phyloP scores from a whole-genome alignment of 306 rosid genomes.

The Pterocarpus santalinus region DNA sequence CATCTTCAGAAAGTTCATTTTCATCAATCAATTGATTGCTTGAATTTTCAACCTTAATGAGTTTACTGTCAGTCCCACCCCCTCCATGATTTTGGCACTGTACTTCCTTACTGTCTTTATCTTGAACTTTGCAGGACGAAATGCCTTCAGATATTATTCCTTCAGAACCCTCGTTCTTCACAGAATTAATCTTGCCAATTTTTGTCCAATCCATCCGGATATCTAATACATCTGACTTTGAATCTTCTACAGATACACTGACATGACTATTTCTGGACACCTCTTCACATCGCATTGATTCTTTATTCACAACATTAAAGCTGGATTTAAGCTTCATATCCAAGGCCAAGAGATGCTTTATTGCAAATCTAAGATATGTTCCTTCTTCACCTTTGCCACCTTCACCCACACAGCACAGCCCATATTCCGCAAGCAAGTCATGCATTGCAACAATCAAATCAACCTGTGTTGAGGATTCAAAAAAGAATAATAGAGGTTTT shows the following conservation, averaged over 20 bases:
- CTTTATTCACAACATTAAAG: constrained; percentile 60
- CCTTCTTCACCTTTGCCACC: constrained; percentile 91
- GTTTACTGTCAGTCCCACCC: constrained; percentile 57
- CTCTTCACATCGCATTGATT: constrained; percentile 59
- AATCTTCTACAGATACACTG: constrained; percentile 59
- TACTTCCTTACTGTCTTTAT: constrained; percentile 59
- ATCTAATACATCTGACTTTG: constrained; percentile 56
- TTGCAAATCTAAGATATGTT: constrained; percentile 91
- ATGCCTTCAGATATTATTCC: constrained; percentile 54
- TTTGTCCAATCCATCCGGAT: constrained; percentile 54
- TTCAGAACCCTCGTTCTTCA: constrained; percentile 58
- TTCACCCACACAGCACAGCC: constrained; percentile 90
- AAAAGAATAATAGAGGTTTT: constrained; percentile 36
- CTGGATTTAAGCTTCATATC: constrained; percentile 89
- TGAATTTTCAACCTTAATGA: constrained; percentile 55
- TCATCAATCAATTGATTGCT: constrained; percentile 62
- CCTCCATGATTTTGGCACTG: constrained; percentile 57
- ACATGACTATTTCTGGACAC: constrained; percentile 58
- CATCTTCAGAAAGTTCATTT: constrained; percentile 79
- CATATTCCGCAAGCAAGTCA: constrained; percentile 93
- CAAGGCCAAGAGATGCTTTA: constrained; percentile 91
- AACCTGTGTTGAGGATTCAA: constrained; percentile 65
- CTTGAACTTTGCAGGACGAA: constrained; percentile 54
- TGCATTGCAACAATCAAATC: constrained; percentile 94
- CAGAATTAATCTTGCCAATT: constrained; percentile 56